Percentiles rank a stretch among this genome's conserved stretches.
Evolutionary conservation across 225 moss, liverwort and hornwort species (phyloP).

Genomic region (Bryum argenteum): DNA sequence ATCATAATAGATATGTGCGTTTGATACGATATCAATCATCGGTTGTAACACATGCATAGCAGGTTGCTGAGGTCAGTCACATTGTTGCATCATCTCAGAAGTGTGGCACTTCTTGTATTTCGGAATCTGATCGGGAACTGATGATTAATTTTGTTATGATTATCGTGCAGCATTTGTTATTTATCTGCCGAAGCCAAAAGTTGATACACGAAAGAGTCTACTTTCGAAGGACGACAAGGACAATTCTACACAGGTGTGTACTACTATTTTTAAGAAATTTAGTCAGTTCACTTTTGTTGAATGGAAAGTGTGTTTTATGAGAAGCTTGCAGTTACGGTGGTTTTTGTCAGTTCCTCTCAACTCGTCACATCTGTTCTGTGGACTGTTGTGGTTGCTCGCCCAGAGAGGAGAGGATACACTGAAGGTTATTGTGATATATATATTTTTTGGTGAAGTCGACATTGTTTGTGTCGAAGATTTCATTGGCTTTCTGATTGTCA

Average conservation of each 20-base stretch:
- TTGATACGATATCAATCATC: background rate
- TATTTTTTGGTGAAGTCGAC: slow-evolving; percentile 7
- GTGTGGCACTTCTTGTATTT: slow-evolving; percentile 8
- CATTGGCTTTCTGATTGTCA: background rate
- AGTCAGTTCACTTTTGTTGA: background rate
- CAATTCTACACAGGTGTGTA: slow-evolving; percentile 41
- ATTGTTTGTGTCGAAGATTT: slow-evolving; percentile 12
- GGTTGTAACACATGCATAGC: background rate
- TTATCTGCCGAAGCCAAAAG: slow-evolving; percentile 77
- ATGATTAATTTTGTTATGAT: slow-evolving; percentile 4
- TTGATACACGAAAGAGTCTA: slow-evolving; percentile 78
- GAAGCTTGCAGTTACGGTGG: slow-evolving; percentile 7
- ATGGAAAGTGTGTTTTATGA: background rate
- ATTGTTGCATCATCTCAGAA: background rate
- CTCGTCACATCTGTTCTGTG: background rate
- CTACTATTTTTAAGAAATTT: slow-evolving; percentile 11
- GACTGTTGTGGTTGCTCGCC: background rate
- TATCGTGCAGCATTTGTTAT: slow-evolving; percentile 65
- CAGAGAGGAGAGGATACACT: slow-evolving; percentile 3
- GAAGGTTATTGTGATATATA: background rate
- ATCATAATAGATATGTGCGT: slow-evolving; percentile 1
- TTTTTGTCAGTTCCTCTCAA: background rate
- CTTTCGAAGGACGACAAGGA: slow-evolving; percentile 59
- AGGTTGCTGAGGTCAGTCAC: background rate
- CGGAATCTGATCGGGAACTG: background rate